These are phyloP conservation scores for Aureobasidium pullulans DNA, from an alignment of 2,329 filamentous ascomycete species.

Conservation along the genomic window DNA sequence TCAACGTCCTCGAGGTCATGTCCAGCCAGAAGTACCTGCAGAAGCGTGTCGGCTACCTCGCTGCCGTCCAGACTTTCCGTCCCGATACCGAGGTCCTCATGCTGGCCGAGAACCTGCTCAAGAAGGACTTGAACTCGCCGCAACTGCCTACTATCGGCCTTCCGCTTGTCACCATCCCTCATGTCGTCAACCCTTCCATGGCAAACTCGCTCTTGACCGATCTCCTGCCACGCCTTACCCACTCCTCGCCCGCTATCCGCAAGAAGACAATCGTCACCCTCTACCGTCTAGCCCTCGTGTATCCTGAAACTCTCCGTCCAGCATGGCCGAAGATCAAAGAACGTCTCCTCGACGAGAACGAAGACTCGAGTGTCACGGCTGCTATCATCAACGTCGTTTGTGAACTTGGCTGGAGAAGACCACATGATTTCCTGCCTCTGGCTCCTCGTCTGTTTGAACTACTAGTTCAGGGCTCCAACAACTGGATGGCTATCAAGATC, in stretches of 20 bases:
- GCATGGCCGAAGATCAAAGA: conserved; percentile 99
- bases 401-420: conserved; percentile 87
- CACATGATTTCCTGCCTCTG: conserved; percentile 86
- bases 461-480: conserved; percentile 85
- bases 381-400: conserved; percentile 96
- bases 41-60: conserved; percentile 91
- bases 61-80: conserved; percentile 91
- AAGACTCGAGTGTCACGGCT: conserved; percentile 88
- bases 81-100: conserved; percentile 95
- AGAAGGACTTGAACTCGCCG: conserved; percentile 79
- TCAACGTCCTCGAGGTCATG: conserved; percentile 98
- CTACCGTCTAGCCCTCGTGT: conserved; percentile 89
- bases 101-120: conserved; percentile 91
- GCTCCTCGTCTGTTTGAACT: conserved; percentile 89
- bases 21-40: conserved; percentile 89
- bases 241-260: conserved; percentile 75
- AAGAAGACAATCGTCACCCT: conserved; percentile 96
- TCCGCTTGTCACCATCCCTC: conserved; percentile 82
- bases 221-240: conserved; percentile 74
- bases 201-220: conserved; percentile 85
- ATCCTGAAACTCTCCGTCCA: conserved; percentile 83
- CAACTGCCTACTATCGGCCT: conserved; percentile 72
- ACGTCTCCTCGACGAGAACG: conserved; percentile 76
- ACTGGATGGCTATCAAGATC: conserved; percentile 99
- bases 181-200: conserved; percentile 86